These are phyloP conservation scores for Sonneratia alba DNA, from an alignment of 345 rosid species.

Conservation along the genomic window DNA sequence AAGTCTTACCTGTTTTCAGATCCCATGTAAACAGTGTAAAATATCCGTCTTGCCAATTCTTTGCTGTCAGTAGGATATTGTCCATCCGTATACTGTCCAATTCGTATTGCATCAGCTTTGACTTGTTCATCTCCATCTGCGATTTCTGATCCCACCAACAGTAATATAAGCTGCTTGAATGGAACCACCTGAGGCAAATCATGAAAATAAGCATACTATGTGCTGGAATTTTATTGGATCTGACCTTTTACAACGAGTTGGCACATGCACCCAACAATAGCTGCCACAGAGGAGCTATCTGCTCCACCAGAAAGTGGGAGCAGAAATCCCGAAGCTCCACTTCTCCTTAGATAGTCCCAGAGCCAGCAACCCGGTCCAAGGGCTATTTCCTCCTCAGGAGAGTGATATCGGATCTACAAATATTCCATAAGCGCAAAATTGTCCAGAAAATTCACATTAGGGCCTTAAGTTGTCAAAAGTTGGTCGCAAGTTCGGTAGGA, in stretches of 20 bases:
- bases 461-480: not conserved
- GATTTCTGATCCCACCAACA: conserved; percentile 42
- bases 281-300: conserved; percentile 95
- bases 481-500: not conserved
- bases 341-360: conserved; percentile 97
- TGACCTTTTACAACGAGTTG: conserved; percentile 92
- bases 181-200: not conserved
- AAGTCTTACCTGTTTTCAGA: conserved; percentile 76
- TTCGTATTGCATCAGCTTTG: conserved; percentile 79
- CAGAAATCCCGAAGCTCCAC: conserved; percentile 95
- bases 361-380: conserved; percentile 97
- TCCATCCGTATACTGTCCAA: conserved; percentile 62
- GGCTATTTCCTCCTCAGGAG: conserved; percentile 95
- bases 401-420: conserved; percentile 56
- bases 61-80: conserved; percentile 76
- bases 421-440: not conserved
- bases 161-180: not conserved
- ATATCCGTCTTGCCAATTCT: conserved; percentile 87
- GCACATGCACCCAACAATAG: conserved; percentile 99
- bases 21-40: conserved; percentile 91
- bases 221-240: not conserved
- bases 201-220: not conserved
- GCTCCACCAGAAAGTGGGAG: conserved; percentile 98
- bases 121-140: conserved; percentile 86
- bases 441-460: not conserved